These are phyloP conservation scores for Ogataea nonfermentans DNA, from an alignment of 805 yeast species.

Conservation along the genomic window DNA sequence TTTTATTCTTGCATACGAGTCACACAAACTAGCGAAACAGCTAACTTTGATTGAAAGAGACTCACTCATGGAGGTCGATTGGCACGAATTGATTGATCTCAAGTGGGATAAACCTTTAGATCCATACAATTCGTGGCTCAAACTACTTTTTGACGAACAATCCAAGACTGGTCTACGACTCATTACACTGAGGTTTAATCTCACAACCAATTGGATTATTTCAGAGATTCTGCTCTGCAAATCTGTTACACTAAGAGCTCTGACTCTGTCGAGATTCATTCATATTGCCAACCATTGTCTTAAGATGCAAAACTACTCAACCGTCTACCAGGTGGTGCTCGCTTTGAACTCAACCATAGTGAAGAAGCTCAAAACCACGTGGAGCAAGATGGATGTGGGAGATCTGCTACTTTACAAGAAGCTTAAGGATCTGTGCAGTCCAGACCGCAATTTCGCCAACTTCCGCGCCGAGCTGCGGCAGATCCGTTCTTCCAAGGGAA, in stretches of 20 bases:
- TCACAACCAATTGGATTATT: conserved; percentile 88
- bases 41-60: conserved; percentile 86
- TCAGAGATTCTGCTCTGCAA: conserved; percentile 80
- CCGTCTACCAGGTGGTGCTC: conserved; percentile 81
- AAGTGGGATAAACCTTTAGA: conserved; percentile 66
- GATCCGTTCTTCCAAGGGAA: conserved; percentile 64
- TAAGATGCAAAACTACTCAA: conserved; percentile 74
- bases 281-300: conserved; percentile 79
- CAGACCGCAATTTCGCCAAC: conserved; percentile 67
- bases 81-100: conserved; percentile 83
- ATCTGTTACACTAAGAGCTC: conserved; percentile 54
- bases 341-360: conserved; percentile 72
- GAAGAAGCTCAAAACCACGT: conserved; percentile 60
- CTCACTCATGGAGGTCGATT: conserved; percentile 78
- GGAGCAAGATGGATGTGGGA: conserved; percentile 71
- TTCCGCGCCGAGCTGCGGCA: conserved; percentile 59
- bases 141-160: conserved; percentile 54
- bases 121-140: conserved; percentile 82
- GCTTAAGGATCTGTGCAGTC: conserved; percentile 69
- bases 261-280: conserved; percentile 79
- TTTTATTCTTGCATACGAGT: conserved; percentile 70
- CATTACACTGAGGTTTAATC: conserved; percentile 80
- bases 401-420: conserved; percentile 67
- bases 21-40: conserved; percentile 70
- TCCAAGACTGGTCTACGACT: conserved; percentile 67